Base-by-base conservation (phyloP, 75 land plant genomes). In the Isoetes taiwanensis region DNA sequence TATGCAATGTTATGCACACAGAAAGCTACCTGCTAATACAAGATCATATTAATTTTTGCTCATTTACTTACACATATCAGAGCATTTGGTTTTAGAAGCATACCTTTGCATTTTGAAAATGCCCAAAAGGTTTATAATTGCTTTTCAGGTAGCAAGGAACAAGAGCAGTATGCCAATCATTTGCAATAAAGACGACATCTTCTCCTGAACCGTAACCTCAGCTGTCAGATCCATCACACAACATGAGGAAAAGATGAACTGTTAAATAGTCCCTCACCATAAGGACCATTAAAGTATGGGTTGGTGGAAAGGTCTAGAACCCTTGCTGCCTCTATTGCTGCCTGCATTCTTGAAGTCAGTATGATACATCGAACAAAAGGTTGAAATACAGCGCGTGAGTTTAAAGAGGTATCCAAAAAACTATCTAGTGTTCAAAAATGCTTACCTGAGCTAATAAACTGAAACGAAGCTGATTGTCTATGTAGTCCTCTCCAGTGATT, bases 1-100 rank as follows among this genome's bases (percentile, higher is more conserved):
- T 93, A 93, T 24, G 95, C 85, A 37, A 93, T 87, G 60, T 93
- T 93, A 75, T 93, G 98, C 56, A 93, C 93, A 66, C 95, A 87
- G 54, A 87, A 93, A 4, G 65, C 98, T 63, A 81, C 98, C 98
- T 93, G 69, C 5, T n/a, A 50, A 3, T 31, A 57, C 28, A 32
- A 33, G 20, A 31, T 46, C 5, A 4, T 16, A 5, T 5, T 17
- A 43, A 43, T 8, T 8, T 5, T 5, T 17, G 17, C 23, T 17
- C 50, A 43, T 5, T 24, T 17, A 43, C 4, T 17, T 17, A 43
- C n/a, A 24, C n/a, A 17, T 2, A 28, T 24, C 2, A 5, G 17
- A 43, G 3, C 14, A 19, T 6, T 14, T 6, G 6, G 14, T 6
- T 43, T 5, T 17, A 5, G 50, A 43, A 43, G n/a, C 3, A 55